Evolutionary conservation across 495 filamentous ascomycete genomes (phyloP).

Genomic region (Hamigera avellanea): DNA sequence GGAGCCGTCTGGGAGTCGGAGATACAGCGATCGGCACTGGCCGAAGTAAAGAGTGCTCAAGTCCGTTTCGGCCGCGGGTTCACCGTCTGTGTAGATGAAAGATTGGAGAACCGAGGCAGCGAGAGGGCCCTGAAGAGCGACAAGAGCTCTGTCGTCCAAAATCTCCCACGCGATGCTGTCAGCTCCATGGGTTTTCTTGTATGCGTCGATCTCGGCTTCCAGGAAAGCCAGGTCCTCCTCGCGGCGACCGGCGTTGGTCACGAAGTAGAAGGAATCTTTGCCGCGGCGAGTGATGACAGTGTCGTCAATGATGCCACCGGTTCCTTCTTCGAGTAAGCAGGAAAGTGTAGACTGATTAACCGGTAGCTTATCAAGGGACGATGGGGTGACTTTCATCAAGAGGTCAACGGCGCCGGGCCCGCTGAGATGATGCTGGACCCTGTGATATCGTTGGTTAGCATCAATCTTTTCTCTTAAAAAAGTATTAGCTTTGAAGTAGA

Average conservation of each 20-base stretch:
- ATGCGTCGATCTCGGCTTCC: slow-evolving; percentile 44
- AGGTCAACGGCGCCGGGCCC: slow-evolving; percentile 70
- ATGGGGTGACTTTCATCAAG: slow-evolving; percentile 70
- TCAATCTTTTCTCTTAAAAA: background rate
- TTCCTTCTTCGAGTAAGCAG: slow-evolving; percentile 61
- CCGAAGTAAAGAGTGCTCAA: slow-evolving; percentile 72
- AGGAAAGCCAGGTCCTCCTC: slow-evolving; percentile 78
- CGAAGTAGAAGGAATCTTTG: slow-evolving; percentile 69
- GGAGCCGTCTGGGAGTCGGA: slow-evolving; percentile 36
- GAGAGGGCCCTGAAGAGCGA: slow-evolving; percentile 83
- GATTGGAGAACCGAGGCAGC: slow-evolving; percentile 53
- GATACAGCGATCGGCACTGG: slow-evolving; percentile 44
- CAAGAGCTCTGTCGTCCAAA: slow-evolving; percentile 49
- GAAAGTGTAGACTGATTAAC: slow-evolving; percentile 63
- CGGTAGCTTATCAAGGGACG: slow-evolving; percentile 43
- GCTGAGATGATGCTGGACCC: slow-evolving; percentile 59
- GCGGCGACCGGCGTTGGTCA: slow-evolving; percentile 90
- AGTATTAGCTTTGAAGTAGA: no score
- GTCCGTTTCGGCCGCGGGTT: slow-evolving; percentile 35
- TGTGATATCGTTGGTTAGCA: no score
- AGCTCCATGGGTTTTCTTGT: slow-evolving; percentile 32
- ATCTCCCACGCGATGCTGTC: slow-evolving; percentile 58
- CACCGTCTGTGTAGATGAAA: slow-evolving; percentile 32
- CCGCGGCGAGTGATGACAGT: slow-evolving; percentile 70
- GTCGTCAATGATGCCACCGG: slow-evolving; percentile 90